Evolutionary conservation across 2,329 filamentous ascomycete species (phyloP).

Genomic region (Aspergillus sp.): DNA sequence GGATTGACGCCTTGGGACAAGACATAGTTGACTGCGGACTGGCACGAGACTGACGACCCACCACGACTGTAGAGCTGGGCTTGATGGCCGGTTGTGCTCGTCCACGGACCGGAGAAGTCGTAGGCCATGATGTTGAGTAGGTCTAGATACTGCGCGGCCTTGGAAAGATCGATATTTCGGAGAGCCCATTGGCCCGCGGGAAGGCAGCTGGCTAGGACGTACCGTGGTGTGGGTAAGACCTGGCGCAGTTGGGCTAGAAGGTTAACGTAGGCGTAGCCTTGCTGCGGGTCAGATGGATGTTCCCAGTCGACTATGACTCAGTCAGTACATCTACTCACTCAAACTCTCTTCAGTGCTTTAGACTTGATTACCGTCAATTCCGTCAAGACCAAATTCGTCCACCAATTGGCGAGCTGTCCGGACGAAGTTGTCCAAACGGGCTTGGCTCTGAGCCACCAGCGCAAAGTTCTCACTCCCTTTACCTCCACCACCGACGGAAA

Average conservation of each 20-base stretch:
- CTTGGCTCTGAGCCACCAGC: constrained; percentile 53
- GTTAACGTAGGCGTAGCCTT: constrained; percentile 62
- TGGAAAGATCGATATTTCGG: constrained; percentile 58
- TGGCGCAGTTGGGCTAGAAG: constrained; percentile 60
- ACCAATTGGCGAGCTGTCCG: constrained; percentile 59
- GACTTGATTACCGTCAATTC: constrained; percentile 60
- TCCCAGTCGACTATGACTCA: constrained; percentile 64
- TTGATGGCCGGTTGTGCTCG: constrained; percentile 60
- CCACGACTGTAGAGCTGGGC: constrained; percentile 60
- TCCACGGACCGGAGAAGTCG: constrained; percentile 69
- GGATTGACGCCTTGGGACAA: constrained; percentile 58
- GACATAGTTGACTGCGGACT: constrained; percentile 58
- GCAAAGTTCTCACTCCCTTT: constrained; percentile 60
- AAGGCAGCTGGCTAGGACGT: constrained; percentile 63
- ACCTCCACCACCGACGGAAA: constrained; percentile 65
- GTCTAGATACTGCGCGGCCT: constrained; percentile 59
- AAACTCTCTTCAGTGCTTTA: neutral
- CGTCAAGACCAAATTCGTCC: constrained; percentile 62
- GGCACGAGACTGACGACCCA: constrained; percentile 51
- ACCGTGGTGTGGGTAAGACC: constrained; percentile 59
- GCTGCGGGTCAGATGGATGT: constrained; percentile 57
- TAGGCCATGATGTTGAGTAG: constrained; percentile 73
- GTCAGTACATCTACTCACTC: neutral
- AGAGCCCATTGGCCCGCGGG: constrained; percentile 60
- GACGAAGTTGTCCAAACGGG: constrained; percentile 61